phyloP scores from a whole-genome alignment of 352 stramenopile species.

The Pythium sp. region DNA sequence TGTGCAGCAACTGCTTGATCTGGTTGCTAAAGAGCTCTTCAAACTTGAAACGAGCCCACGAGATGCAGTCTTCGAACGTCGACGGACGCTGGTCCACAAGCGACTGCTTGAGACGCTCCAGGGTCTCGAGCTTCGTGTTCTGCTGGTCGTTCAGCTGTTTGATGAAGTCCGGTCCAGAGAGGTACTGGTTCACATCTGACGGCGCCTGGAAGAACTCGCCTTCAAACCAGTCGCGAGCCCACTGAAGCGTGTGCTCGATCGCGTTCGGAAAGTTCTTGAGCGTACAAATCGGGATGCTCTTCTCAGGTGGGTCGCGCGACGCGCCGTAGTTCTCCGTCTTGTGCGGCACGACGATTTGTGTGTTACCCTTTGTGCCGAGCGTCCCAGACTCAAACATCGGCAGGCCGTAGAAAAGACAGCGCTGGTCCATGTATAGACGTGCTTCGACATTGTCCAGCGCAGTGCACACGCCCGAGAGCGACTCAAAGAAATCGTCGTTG shows the following conservation, averaged over 20 bases:
- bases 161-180: constrained; percentile 83
- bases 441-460: constrained; percentile 99
- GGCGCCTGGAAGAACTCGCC: constrained; percentile 97
- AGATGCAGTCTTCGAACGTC: constrained; percentile 97
- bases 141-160: constrained; percentile 95
- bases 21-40: constrained; percentile 98
- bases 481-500: constrained; percentile 97
- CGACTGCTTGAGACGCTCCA: constrained; percentile 91
- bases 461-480: constrained; percentile 95
- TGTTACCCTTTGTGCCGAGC: constrained; percentile 99
- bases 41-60: constrained; percentile 97
- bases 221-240: constrained; percentile 99
- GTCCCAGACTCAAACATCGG: constrained; percentile 99
- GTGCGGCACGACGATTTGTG: constrained; percentile 88
- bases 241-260: constrained; percentile 99
- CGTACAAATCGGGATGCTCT: constrained; percentile 99
- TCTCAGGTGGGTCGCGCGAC: constrained; percentile 98
- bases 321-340: constrained; percentile 97
- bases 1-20: constrained; percentile 97
- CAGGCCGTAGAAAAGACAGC: constrained; percentile 96
- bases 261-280: constrained; percentile 99
- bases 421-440: constrained; percentile 96
- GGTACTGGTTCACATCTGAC: constrained; percentile 95
- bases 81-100: constrained; percentile 91
- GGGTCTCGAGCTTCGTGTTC: constrained; percentile 96